These are phyloP conservation scores for Solanum acaule DNA, from an alignment of 257 asterid species.

Conservation along the genomic window DNA sequence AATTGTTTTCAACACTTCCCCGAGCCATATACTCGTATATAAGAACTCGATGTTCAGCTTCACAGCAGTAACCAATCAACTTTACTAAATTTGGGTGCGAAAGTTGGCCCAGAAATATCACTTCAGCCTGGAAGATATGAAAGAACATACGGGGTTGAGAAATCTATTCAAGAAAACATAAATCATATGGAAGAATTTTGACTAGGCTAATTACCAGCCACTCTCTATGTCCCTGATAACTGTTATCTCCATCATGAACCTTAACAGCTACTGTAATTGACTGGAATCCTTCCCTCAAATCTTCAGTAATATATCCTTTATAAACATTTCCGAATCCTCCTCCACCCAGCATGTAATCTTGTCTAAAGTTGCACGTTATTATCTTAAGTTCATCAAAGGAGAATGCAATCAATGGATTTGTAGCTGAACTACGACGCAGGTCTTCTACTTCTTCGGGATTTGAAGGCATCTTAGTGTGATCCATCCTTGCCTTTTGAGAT, in stretches of 20 bases:
- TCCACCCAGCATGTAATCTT: constrained; percentile 83
- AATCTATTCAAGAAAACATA: neutral
- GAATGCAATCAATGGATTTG: constrained; percentile 62
- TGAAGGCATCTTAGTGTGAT: constrained; percentile 51
- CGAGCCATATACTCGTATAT: constrained; percentile 69
- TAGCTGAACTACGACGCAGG: constrained; percentile 51
- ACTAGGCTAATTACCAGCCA: constrained; percentile 60
- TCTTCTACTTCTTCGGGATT: constrained; percentile 93
- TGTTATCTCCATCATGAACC: constrained; percentile 89
- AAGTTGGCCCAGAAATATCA: constrained; percentile 70
- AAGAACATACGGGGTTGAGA: neutral
- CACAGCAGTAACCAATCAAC: constrained; percentile 73
- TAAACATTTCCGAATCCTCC: constrained; percentile 95
- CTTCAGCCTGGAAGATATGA: constrained; percentile 54
- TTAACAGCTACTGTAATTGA: constrained; percentile 71
- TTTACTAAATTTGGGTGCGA: constrained; percentile 80
- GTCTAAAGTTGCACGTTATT: constrained; percentile 78
- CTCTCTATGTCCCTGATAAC: constrained; percentile 91
- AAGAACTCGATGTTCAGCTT: constrained; percentile 61
- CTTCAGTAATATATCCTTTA: constrained; percentile 63
- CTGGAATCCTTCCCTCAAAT: constrained; percentile 29
- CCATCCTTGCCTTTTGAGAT: constrained; percentile 24
- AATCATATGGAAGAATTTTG: neutral
- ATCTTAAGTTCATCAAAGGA: constrained; percentile 52
- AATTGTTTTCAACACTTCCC: constrained; percentile 68